Conservation (phyloP, 83 land plant species). For the Isoetes engelmannii region DNA sequence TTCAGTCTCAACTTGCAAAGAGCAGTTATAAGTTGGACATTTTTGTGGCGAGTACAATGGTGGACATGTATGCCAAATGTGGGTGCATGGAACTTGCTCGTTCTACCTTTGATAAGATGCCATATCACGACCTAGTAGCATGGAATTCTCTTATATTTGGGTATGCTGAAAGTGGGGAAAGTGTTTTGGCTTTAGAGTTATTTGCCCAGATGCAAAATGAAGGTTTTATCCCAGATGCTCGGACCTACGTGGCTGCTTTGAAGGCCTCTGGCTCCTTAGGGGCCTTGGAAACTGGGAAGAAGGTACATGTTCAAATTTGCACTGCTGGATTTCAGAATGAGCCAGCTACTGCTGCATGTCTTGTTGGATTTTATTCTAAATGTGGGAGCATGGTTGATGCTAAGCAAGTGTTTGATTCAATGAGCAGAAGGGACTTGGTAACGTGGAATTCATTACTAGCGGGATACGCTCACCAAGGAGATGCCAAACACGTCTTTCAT, state of each 20-base stretch:
- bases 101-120: slow-evolving; percentile 29
- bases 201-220: neutral
- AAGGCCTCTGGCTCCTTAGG: neutral
- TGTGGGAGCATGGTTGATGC: too few species aligned
- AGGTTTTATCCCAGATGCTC: neutral
- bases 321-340: neutral
- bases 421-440: too few species aligned
- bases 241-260: neutral
- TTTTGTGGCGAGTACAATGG: slow-evolving; percentile 30
- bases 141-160: slow-evolving; percentile 47
- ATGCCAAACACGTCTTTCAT: neutral
- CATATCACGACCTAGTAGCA: slow-evolving; percentile 29
- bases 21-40: slow-evolving; percentile 40
- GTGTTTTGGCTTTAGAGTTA: neutral
- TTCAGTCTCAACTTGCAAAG: slow-evolving; percentile 35
- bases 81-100: slow-evolving; percentile 35
- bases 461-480: slow-evolving; percentile 4
- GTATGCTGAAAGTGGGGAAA: slow-evolving; percentile 42
- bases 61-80: slow-evolving; percentile 48
- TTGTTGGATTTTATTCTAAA: too few species aligned
- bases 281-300: slow-evolving; percentile 1
- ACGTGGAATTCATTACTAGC: neutral
- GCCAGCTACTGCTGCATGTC: too few species aligned
- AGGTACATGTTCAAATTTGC: neutral
- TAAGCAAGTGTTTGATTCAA: too few species aligned